Evolutionary conservation across 2,329 filamentous ascomycete genomes (phyloP).

Genomic region (Hymenoscyphus occultus): DNA sequence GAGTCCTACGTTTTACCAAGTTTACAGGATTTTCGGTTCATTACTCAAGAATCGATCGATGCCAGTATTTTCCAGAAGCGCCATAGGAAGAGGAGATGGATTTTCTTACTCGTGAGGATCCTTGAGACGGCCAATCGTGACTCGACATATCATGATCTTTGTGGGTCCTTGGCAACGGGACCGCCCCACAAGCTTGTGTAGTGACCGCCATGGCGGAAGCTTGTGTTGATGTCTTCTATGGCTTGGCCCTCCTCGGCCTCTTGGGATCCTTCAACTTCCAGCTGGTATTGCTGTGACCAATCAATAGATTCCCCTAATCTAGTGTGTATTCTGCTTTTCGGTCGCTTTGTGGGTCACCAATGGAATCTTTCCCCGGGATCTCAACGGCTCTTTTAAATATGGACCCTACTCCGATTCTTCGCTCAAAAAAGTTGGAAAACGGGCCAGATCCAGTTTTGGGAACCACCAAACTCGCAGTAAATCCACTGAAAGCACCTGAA

Average conservation of each 20-base stretch:
- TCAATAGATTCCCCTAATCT: not conserved
- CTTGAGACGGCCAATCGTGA: not conserved
- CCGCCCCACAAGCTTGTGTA: conserved; percentile 13
- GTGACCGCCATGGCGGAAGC: not conserved
- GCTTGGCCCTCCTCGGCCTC: not conserved
- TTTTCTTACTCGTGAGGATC: not conserved
- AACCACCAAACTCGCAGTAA: not conserved
- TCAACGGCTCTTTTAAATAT: conserved; percentile 7
- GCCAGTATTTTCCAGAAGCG: not conserved
- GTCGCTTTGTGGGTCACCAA: conserved; percentile 23
- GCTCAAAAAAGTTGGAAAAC: not conserved
- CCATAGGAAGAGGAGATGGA: not conserved
- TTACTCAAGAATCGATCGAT: not conserved
- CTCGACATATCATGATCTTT: not conserved
- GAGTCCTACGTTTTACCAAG: not conserved
- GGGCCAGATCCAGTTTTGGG: not conserved
- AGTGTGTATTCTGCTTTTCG: conserved; percentile 15
- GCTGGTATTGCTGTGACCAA: not conserved
- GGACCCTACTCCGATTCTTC: not conserved
- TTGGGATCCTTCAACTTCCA: not conserved
- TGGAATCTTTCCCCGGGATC: not conserved
- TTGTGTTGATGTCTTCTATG: not conserved
- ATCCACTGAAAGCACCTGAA: not conserved
- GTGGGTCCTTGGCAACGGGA: conserved; percentile 10
- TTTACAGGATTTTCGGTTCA: not conserved